Evolutionary conservation across 164 flowering plant species (phyloP).

Genomic region (Vitis cinerea): DNA sequence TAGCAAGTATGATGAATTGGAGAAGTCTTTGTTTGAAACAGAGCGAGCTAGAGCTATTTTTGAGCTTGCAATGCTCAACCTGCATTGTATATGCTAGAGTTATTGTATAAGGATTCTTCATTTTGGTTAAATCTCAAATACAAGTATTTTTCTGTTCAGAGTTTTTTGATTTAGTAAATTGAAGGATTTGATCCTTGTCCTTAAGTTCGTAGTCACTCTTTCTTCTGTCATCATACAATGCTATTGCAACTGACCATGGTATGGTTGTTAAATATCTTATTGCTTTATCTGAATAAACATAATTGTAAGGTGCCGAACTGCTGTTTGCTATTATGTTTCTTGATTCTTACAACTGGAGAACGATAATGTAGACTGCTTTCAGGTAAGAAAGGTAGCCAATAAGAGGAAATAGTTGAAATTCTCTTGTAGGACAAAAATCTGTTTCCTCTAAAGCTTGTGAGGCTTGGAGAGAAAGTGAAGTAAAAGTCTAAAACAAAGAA

Average conservation of each 20-base stretch:
- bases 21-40: slow-evolving; percentile 69
- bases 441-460: no score
- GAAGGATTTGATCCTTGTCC: neutral
- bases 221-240: neutral
- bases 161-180: neutral
- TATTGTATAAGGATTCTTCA: slow-evolving; percentile 24
- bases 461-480: no score
- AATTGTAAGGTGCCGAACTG: neutral
- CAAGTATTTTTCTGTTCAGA: neutral
- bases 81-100: slow-evolving; percentile 91
- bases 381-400: no score
- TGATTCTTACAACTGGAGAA: no score
- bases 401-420: no score
- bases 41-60: slow-evolving; percentile 85
- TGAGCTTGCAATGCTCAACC: slow-evolving; percentile 94
- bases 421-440: no score
- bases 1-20: slow-evolving; percentile 86
- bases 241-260: neutral
- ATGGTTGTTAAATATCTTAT: neutral
- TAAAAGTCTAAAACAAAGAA: no score
- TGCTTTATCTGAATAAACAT: neutral
- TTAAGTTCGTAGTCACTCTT: neutral
- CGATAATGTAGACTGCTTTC: no score
- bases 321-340: no score
- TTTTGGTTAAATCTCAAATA: neutral